Conservation (phyloP, 306 rosid species). For the Gastrolobium villosum region DNA sequence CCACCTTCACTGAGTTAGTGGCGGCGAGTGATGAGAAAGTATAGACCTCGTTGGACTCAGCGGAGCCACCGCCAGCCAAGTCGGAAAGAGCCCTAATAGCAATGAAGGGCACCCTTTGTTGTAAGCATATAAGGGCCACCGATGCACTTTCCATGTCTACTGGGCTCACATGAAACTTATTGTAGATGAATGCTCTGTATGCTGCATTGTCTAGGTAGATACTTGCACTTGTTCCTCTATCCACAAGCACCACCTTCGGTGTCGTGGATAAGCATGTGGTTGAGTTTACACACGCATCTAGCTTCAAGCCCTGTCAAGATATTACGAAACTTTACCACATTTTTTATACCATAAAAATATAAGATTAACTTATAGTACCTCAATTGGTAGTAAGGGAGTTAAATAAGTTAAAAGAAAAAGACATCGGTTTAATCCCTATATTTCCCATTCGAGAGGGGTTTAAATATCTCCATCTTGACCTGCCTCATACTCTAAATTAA, state of each 20-base stretch:
- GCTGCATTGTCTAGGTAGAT: slow-evolving; percentile 68
- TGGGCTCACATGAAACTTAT: slow-evolving; percentile 61
- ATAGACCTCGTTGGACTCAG: slow-evolving; percentile 63
- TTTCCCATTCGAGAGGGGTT: no score
- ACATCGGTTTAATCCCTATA: no score
- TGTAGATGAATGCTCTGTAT: slow-evolving; percentile 54
- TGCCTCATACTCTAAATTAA: no score
- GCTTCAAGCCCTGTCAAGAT: slow-evolving; percentile 43
- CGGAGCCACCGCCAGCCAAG: slow-evolving; percentile 64
- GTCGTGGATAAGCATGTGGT: slow-evolving; percentile 61
- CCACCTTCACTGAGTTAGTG: slow-evolving; percentile 54
- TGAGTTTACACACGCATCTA: slow-evolving; percentile 62
- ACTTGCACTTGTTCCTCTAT: slow-evolving; percentile 62
- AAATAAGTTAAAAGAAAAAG: no score
- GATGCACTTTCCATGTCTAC: slow-evolving; percentile 65
- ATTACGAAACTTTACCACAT: no score
- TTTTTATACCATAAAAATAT: no score
- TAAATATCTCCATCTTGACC: no score
- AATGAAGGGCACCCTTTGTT: slow-evolving; percentile 67
- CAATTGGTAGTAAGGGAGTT: no score
- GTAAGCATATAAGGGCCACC: slow-evolving; percentile 63
- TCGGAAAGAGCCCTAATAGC: slow-evolving; percentile 62
- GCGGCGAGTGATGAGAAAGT: slow-evolving; percentile 61
- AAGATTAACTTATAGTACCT: no score
- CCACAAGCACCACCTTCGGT: slow-evolving; percentile 61